phyloP scores from a whole-genome alignment of 768 basidiomycete genomes.

The Hysterangium stoloniferum region DNA sequence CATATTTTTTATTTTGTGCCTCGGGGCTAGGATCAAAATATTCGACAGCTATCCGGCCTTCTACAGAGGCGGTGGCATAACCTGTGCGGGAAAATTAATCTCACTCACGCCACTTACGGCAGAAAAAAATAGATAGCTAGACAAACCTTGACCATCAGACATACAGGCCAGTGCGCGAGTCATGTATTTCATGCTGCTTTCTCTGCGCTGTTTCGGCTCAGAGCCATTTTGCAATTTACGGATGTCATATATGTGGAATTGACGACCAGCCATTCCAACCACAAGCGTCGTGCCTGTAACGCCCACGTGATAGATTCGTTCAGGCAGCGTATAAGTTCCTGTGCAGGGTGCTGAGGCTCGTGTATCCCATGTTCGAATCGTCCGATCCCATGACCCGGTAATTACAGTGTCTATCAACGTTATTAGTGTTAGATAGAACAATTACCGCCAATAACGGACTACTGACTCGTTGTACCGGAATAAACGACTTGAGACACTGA shows the following conservation, averaged over 20 bases:
- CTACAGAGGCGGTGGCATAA: constrained; percentile 88
- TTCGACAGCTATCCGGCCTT: constrained; percentile 95
- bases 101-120: not conserved
- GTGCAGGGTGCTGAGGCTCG: constrained; percentile 50
- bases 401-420: constrained; percentile 53
- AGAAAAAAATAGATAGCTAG: not conserved
- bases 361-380: constrained; percentile 83
- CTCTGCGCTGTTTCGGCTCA: constrained; percentile 67
- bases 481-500: constrained; percentile 73
- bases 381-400: constrained; percentile 89
- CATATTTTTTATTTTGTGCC: constrained; percentile 83
- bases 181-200: constrained; percentile 94
- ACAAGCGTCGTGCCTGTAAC: constrained; percentile 73
- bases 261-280: constrained; percentile 85
- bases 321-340: constrained; percentile 60
- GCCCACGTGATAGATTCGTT: constrained; percentile 82
- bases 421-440: not conserved
- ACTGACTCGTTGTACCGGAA: constrained; percentile 55
- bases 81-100: constrained; percentile 37
- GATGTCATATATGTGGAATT: constrained; percentile 86
- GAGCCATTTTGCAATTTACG: constrained; percentile 50
- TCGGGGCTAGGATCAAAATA: constrained; percentile 82
- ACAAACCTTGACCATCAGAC: constrained; percentile 81
- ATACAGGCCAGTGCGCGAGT: constrained; percentile 88
- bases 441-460: not conserved